phyloP scores from a whole-genome alignment of 768 basidiomycete species.

The Dioszegia crocea region DNA sequence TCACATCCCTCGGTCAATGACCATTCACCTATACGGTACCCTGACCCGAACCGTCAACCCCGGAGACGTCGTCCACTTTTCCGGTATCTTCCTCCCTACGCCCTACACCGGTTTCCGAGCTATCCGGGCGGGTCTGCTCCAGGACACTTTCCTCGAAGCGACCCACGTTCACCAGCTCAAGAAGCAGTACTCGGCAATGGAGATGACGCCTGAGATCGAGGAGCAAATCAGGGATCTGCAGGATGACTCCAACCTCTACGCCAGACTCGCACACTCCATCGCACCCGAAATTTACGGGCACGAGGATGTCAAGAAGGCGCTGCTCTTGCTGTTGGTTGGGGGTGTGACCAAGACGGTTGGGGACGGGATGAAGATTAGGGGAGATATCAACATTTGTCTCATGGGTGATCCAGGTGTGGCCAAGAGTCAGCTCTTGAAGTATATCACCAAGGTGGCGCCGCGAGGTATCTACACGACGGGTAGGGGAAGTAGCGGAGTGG shows the following conservation, averaged over 20 bases:
- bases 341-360: conserved; percentile 93
- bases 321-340: conserved; percentile 85
- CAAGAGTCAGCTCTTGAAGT: conserved; percentile 83
- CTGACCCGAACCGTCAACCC: conserved; percentile 88
- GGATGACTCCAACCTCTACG: conserved; percentile 68
- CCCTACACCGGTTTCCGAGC: conserved; percentile 98
- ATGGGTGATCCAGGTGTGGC: conserved; percentile 99
- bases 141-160: conserved; percentile 91
- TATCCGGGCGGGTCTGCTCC: conserved; percentile 89
- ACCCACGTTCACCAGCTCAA: conserved; percentile 91
- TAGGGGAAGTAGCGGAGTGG: conserved; percentile 78
- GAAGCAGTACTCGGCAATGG: conserved; percentile 95
- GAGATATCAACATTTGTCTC: conserved; percentile 92
- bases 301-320: conserved; percentile 92
- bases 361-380: conserved; percentile 98
- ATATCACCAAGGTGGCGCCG: conserved; percentile 97
- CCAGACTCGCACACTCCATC: conserved; percentile 83
- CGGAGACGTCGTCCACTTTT: conserved; percentile 89
- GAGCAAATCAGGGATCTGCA: conserved; percentile 65
- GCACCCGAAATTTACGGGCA: conserved; percentile 99
- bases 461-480: conserved; percentile 97
- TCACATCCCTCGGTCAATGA: conserved; percentile 98
- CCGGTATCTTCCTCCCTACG: conserved; percentile 95
- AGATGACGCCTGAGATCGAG: conserved; percentile 78
- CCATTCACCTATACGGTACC: conserved; percentile 84